These are phyloP conservation scores for Podospora sp. DNA, from an alignment of 495 filamentous ascomycete species.

Conservation along the genomic window DNA sequence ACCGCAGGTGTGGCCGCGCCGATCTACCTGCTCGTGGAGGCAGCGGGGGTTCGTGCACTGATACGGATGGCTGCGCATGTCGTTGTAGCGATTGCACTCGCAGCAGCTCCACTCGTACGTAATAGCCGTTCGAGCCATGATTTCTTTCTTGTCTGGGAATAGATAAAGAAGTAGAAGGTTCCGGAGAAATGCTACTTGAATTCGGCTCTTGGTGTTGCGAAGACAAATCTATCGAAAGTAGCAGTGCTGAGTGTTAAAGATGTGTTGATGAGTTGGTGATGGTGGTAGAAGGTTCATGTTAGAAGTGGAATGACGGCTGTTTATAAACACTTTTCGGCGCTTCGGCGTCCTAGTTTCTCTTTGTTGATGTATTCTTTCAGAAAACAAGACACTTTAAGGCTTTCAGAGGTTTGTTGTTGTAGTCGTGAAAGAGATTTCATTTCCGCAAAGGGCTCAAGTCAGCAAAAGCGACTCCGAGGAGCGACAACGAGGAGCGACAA, in stretches of 20 bases:
- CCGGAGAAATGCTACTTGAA: background rate
- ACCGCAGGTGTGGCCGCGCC: background rate
- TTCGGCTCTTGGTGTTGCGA: too few relatives aligned
- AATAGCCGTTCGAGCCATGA: background rate
- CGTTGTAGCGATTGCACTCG: constrained; percentile 3
- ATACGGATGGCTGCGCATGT: background rate
- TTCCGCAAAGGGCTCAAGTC: too few relatives aligned
- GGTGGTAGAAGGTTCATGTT: background rate
- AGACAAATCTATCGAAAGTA: too few relatives aligned
- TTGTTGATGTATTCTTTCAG: background rate
- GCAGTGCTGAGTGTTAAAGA: background rate
- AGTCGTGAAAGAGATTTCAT: background rate
- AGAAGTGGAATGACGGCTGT: background rate
- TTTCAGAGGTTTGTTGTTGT: too few relatives aligned
- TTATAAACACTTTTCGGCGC: background rate
- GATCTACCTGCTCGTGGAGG: background rate
- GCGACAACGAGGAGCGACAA: too few relatives aligned
- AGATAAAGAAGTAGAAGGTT: background rate
- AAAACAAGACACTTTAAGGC: background rate
- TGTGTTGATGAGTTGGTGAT: background rate
- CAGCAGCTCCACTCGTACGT: constrained; percentile 2
- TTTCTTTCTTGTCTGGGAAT: background rate
- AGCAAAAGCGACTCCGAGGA: too few relatives aligned
- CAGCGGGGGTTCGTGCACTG: constrained; percentile 2
- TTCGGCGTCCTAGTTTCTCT: background rate